A percentile compares a stretch with the other conserved stretches of the same genome.
phyloP scores from a whole-genome alignment of 306 rosid species.

The Glycyrrhiza uralensis region DNA sequence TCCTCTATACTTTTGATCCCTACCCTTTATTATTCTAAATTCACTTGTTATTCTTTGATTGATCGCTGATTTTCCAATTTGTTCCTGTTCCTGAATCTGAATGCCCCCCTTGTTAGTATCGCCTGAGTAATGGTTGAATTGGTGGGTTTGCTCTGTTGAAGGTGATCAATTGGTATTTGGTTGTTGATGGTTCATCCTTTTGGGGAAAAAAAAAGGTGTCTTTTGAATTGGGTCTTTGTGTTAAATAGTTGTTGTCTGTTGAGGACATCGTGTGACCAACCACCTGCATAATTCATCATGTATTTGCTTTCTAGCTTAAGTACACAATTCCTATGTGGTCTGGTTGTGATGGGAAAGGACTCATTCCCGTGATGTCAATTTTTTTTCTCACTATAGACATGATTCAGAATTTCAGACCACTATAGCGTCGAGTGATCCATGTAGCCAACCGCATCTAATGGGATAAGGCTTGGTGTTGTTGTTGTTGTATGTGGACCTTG shows the following conservation, averaged over 20 bases:
- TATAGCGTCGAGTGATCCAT: no score
- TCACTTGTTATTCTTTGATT: not conserved
- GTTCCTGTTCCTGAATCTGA: no score
- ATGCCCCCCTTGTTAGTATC: conserved; percentile 14
- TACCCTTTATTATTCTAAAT: not conserved
- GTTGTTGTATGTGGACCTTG: not conserved
- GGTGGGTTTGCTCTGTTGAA: not conserved
- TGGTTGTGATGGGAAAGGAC: not conserved
- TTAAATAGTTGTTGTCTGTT: no score
- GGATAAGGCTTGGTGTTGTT: no score
- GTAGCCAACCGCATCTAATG: no score
- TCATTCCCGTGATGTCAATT: not conserved
- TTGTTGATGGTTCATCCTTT: not conserved
- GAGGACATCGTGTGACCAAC: not conserved
- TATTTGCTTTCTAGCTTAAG: not conserved
- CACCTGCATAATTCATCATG: not conserved
- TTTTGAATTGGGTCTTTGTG: not conserved
- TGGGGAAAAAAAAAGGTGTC: not conserved
- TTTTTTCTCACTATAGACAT: no score
- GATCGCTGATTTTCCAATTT: not conserved
- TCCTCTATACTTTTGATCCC: not conserved
- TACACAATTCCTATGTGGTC: not conserved
- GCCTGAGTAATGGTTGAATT: not conserved
- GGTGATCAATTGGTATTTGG: not conserved
- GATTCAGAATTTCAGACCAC: no score